These are phyloP conservation scores for Panellus pusillus DNA, from an alignment of 768 basidiomycete genomes.

Conservation along the genomic window DNA sequence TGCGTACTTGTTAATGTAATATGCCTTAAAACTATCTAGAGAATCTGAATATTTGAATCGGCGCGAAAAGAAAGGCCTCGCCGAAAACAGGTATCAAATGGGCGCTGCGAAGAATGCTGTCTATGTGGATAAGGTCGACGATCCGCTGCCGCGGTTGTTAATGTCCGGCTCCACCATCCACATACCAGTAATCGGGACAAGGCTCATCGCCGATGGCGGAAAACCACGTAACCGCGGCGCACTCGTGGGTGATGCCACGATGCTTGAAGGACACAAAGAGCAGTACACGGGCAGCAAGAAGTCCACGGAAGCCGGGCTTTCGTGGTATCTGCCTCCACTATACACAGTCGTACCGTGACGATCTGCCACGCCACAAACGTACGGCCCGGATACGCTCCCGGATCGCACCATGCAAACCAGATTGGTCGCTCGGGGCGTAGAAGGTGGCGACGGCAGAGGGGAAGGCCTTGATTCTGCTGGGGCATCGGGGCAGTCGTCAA, in stretches of 20 bases:
- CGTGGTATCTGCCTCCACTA: constrained; percentile 20
- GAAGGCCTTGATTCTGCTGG: constrained; percentile 23
- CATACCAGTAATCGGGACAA: constrained; percentile 27
- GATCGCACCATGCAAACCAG: constrained; percentile 29
- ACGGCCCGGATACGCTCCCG: constrained; percentile 30
- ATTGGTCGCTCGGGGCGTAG: constrained; percentile 37
- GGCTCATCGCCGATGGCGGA: constrained; percentile 22
- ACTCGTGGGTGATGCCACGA: constrained; percentile 22
- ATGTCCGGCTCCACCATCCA: constrained; percentile 30
- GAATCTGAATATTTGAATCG: constrained; percentile 12
- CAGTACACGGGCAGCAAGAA: constrained; percentile 26
- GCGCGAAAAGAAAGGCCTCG: not conserved
- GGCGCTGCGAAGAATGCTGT: constrained; percentile 18
- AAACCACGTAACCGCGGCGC: constrained; percentile 29
- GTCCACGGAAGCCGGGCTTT: constrained; percentile 24
- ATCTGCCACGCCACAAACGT: constrained; percentile 28
- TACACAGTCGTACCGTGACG: constrained; percentile 30
- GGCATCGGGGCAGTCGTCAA: constrained; percentile 22
- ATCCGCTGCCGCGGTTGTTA: constrained; percentile 3
- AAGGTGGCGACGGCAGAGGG: constrained; percentile 31
- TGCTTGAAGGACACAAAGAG: constrained; percentile 28
- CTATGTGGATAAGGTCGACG: constrained; percentile 14
- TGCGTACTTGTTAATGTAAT: constrained; percentile 26
- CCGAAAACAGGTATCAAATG: constrained; percentile 25
- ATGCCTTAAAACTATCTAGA: constrained; percentile 18